Base-by-base conservation (phyloP, 345 rosid genomes). In the Rhizophora mangle region DNA sequence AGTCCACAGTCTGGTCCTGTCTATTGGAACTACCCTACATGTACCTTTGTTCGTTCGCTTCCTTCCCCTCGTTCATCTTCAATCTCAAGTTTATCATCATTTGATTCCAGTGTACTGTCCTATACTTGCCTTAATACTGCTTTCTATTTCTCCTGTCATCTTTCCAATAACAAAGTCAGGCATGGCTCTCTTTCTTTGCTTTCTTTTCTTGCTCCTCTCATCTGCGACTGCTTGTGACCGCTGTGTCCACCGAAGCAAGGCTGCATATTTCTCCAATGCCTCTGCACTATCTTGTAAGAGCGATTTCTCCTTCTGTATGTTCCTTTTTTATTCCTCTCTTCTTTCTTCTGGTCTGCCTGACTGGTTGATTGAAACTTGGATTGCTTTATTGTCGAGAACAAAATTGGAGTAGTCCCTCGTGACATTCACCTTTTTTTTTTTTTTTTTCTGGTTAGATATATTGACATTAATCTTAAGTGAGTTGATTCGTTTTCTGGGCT, bases 191-290 rank as follows among this genome's bases (percentile, higher is more conserved):
- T 63, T 72, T 60, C 62, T 83, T 58, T 63, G 68, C 71, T 55
- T 79, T 62, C 60, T 83, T 69, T 74, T 78, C 75, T 59, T 82
- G 5, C 71, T 83, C 9, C 16, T 83, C 53, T 80, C 92, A 5
- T 79, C 79, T 8, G 84, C 80, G 30, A 43, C 81, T 53, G 93
- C 92, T n/a, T 92, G 99, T 68, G 96, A 95, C 78, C 88, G 96
- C 32, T 95, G 99, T 68, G 77, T 83, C 43, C 96, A 90, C 76
- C 79, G 58, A 68, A 70, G 91, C 70, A 92, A 85, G 81, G 96
- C 80, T 67, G 74, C 96, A 62, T 87, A 82, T 72, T 92, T 87
- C 92, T 81, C 89, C 76, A 75, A 62, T 32, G 86, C 86, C 61
- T 84, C 92, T 24, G 78, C 88, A 27, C 91, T 91, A 71, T 88